Percentiles rank a stretch among this genome's conserved stretches.
These are phyloP conservation scores for Trypanosoma melophagium DNA, from an alignment of 208 protist genomes.

Conservation along the genomic window DNA sequence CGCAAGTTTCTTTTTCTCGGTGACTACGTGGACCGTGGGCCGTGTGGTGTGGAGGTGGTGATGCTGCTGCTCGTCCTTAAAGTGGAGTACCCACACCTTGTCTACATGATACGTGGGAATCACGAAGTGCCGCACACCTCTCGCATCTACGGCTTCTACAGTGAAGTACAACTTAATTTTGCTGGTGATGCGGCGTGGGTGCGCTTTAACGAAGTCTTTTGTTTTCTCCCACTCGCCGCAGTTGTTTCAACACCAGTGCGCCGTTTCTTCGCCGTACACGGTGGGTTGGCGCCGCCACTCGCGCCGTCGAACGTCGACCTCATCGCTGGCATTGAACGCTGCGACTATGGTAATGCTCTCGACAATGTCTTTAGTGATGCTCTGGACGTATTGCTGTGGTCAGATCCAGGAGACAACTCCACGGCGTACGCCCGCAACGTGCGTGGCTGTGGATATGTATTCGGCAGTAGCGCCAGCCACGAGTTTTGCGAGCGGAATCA, in stretches of 20 bases:
- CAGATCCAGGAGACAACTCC: slow-evolving; percentile 92
- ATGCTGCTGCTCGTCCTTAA: slow-evolving; percentile 71
- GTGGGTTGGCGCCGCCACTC: slow-evolving; percentile 92
- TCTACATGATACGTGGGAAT: slow-evolving; percentile 87
- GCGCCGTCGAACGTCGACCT: slow-evolving; percentile 27
- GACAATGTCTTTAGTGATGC: slow-evolving; percentile 94
- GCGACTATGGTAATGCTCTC: slow-evolving; percentile 67
- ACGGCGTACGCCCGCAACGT: slow-evolving; percentile 95
- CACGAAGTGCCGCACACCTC: slow-evolving; percentile 84
- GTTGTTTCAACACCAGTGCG: slow-evolving; percentile 73
- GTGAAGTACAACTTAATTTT: slow-evolving; percentile 42
- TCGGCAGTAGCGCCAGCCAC: slow-evolving; percentile 93
- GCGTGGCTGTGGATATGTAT: slow-evolving; percentile 97
- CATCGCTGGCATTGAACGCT: slow-evolving; percentile 37
- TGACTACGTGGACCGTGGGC: slow-evolving; percentile 98
- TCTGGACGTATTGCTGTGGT: slow-evolving; percentile 98
- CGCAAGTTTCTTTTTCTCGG: slow-evolving; percentile 95
- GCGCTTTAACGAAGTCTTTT: slow-evolving; percentile 74
- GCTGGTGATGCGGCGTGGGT: slow-evolving; percentile 57
- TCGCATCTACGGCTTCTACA: slow-evolving; percentile 68
- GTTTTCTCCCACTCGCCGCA: slow-evolving; percentile 71
- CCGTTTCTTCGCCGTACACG: slow-evolving; percentile 97
- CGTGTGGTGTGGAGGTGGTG: slow-evolving; percentile 86
- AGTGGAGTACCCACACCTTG: slow-evolving; percentile 66
- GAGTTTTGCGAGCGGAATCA: slow-evolving; percentile 96